Evolutionary conservation across 129 eudicot species (phyloP).

Genomic region (Deinandra increscens): DNA sequence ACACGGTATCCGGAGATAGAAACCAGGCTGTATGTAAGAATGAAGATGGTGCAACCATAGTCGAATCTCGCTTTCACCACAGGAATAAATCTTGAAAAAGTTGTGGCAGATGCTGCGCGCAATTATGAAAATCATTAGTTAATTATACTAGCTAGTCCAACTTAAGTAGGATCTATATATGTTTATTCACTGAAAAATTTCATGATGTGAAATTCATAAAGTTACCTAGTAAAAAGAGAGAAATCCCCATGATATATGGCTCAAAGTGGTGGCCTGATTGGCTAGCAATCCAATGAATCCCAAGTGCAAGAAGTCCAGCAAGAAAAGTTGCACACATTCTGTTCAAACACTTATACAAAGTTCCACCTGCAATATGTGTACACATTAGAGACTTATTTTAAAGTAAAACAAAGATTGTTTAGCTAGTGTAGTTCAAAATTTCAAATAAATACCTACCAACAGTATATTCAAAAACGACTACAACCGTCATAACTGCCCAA

Average conservation of each 20-base stretch:
- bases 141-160: no score
- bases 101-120: slow-evolving; percentile 50
- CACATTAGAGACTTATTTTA: slow-evolving; percentile 7
- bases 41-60: slow-evolving; percentile 61
- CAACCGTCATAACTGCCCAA: slow-evolving; percentile 37
- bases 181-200: not conserved
- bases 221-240: slow-evolving; percentile 67
- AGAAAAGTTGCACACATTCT: slow-evolving; percentile 51
- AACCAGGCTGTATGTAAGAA: slow-evolving; percentile 66
- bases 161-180: not conserved
- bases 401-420: slow-evolving; percentile 9
- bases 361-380: slow-evolving; percentile 47
- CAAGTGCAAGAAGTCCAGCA: slow-evolving; percentile 71
- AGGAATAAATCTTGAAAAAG: slow-evolving; percentile 60
- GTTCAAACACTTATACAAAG: slow-evolving; percentile 58
- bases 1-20: slow-evolving; percentile 67
- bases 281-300: slow-evolving; percentile 57
- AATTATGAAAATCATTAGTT: not conserved
- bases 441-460: slow-evolving; percentile 29
- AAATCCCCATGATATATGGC: slow-evolving; percentile 43
- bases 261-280: slow-evolving; percentile 1
- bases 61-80: slow-evolving; percentile 56
- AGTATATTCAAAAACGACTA: slow-evolving; percentile 29
- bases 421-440: not conserved
- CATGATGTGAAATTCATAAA: not conserved